Evolutionary conservation across 2,329 filamentous ascomycete genomes (phyloP).

Genomic region (Xylogone sp.): DNA sequence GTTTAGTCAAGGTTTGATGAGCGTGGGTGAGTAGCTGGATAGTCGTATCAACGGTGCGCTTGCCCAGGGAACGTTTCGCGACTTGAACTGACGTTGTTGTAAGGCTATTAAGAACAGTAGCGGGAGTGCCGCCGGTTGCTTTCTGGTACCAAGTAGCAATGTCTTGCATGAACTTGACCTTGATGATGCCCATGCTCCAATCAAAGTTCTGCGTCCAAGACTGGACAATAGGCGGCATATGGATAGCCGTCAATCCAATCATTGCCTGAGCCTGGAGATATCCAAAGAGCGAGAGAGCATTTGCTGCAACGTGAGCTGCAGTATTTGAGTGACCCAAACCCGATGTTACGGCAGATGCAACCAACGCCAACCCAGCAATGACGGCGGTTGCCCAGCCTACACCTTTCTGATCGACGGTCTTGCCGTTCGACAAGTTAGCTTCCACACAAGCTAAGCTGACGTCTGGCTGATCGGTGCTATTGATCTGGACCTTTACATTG

Average conservation of each 20-base stretch:
- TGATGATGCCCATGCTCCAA: slow-evolving; percentile 96
- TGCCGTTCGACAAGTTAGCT: slow-evolving; percentile 82
- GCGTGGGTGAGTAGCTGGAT: slow-evolving; percentile 26
- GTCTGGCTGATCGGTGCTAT: slow-evolving; percentile 53
- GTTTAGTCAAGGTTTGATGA: slow-evolving; percentile 38
- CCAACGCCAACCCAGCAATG: slow-evolving; percentile 78
- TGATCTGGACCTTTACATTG: slow-evolving; percentile 77
- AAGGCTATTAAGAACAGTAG: slow-evolving; percentile 72
- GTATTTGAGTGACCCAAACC: slow-evolving; percentile 91
- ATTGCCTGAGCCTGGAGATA: slow-evolving; percentile 96
- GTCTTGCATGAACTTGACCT: slow-evolving; percentile 78
- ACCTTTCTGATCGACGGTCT: slow-evolving; percentile 83
- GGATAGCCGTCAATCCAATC: slow-evolving; percentile 77
- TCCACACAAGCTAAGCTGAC: slow-evolving; percentile 79
- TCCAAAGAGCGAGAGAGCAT: slow-evolving; percentile 87
- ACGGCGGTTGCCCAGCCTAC: slow-evolving; percentile 89
- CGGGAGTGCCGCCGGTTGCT: slow-evolving; percentile 81
- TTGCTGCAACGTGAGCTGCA: slow-evolving; percentile 89
- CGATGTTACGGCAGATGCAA: slow-evolving; percentile 83
- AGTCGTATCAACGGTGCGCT: slow-evolving; percentile 43
- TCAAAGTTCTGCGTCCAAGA: slow-evolving; percentile 97
- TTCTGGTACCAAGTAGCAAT: slow-evolving; percentile 96
- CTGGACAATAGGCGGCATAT: slow-evolving; percentile 80
- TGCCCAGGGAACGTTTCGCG: slow-evolving; percentile 46
- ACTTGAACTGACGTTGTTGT: slow-evolving; percentile 78